Percentiles rank a stretch among this genome's conserved stretches.
Evolutionary conservation across 2,329 filamentous ascomycete genomes (phyloP).

Genomic region (Colletotrichum liaoningense): DNA sequence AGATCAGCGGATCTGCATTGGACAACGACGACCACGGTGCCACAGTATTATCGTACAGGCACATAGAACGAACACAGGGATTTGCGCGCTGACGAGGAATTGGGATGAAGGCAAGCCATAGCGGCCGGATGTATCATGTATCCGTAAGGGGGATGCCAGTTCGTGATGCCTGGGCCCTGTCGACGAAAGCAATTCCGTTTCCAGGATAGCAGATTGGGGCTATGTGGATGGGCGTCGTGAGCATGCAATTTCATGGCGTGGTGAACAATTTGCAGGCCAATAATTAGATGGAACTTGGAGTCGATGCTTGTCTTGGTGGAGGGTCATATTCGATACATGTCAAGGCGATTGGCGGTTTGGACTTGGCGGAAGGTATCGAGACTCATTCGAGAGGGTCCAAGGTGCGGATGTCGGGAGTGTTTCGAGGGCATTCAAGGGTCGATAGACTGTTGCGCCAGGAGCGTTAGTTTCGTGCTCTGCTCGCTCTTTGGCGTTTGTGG

Average conservation of each 20-base stretch:
- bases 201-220: not conserved
- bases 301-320: not conserved
- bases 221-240: not conserved
- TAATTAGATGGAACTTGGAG: not conserved
- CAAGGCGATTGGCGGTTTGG: not conserved
- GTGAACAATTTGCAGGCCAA: slow-evolving; percentile 16
- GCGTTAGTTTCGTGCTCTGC: slow-evolving; percentile 14
- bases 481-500: slow-evolving; percentile 27
- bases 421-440: slow-evolving; percentile 8
- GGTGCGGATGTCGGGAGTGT: slow-evolving; percentile 9
- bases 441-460: slow-evolving; percentile 2
- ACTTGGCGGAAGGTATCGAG: not conserved
- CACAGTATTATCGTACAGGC: not conserved
- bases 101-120: slow-evolving; percentile 3
- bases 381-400: not conserved
- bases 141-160: too few species aligned
- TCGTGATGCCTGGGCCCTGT: not conserved
- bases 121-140: not conserved
- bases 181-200: not conserved
- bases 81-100: not conserved
- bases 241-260: slow-evolving; percentile 1
- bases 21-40: not conserved
- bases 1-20: slow-evolving; percentile 30
- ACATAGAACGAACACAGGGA: slow-evolving; percentile 16
- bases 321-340: not conserved